Evolutionary conservation across 495 filamentous ascomycete genomes (phyloP).

Genomic region (Penicillium pulvis): DNA sequence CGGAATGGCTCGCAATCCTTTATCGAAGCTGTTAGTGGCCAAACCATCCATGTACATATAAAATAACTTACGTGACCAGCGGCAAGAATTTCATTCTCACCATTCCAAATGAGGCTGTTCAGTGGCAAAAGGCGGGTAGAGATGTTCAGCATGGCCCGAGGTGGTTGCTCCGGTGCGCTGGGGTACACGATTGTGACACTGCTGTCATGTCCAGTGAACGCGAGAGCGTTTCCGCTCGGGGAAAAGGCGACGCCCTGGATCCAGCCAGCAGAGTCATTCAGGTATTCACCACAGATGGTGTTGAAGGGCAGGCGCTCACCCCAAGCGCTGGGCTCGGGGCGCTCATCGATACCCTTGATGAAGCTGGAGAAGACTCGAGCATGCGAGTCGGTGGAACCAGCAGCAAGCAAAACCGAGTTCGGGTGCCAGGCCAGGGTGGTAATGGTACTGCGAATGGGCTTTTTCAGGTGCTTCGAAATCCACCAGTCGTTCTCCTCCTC

Average conservation of each 20-base stretch:
- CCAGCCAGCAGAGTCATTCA: slow-evolving; percentile 96
- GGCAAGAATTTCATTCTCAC: slow-evolving; percentile 90
- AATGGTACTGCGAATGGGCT: slow-evolving; percentile 94
- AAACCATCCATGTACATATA: not conserved
- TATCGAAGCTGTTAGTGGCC: slow-evolving; percentile 11
- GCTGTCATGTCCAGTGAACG: slow-evolving; percentile 92
- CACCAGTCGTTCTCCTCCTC: slow-evolving; percentile 99
- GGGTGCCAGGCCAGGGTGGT: slow-evolving; percentile 95
- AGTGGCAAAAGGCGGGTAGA: slow-evolving; percentile 89
- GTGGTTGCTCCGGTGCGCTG: slow-evolving; percentile 86
- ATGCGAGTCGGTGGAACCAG: slow-evolving; percentile 96
- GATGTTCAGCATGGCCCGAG: slow-evolving; percentile 83
- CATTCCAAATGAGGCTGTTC: slow-evolving; percentile 87
- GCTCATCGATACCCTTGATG: slow-evolving; percentile 88
- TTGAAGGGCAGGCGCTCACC: slow-evolving; percentile 95
- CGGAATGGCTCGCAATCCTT: slow-evolving; percentile 93
- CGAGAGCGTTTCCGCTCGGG: slow-evolving; percentile 85
- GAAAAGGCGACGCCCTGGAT: slow-evolving; percentile 90
- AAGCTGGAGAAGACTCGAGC: slow-evolving; percentile 93
- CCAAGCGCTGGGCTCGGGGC: slow-evolving; percentile 89
- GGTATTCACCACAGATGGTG: slow-evolving; percentile 93
- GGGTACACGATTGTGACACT: slow-evolving; percentile 96
- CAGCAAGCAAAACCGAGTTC: slow-evolving; percentile 90
- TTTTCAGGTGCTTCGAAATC: slow-evolving; percentile 98
- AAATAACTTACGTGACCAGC: slow-evolving; percentile 72